A percentile compares a stretch with the other conserved stretches of the same genome.
Evolutionary conservation across 139 green algal species (phyloP).

Genomic region (Tetradesmus lagerheimii): DNA sequence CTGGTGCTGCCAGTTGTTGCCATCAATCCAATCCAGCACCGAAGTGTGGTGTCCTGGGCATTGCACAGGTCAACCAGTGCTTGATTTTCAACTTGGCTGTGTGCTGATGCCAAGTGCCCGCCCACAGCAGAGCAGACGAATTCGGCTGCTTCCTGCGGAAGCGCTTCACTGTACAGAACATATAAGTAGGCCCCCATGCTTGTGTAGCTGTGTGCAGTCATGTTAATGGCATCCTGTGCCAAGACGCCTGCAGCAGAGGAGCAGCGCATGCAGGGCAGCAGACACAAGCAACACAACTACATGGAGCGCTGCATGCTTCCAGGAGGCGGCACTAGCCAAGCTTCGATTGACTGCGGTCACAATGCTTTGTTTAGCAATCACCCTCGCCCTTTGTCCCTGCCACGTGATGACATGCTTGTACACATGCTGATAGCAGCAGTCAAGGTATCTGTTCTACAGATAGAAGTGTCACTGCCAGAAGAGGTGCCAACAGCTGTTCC

Average conservation of each 20-base stretch:
- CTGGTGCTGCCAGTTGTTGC: not conserved
- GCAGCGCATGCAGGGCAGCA: no score
- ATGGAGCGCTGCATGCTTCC: not conserved
- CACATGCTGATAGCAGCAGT: not conserved
- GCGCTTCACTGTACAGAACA: not conserved
- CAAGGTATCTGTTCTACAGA: not conserved
- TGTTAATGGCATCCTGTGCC: not conserved
- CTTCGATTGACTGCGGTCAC: no score
- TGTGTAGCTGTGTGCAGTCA: not conserved
- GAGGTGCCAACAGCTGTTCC: no score
- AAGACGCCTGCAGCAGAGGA: not conserved
- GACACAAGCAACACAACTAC: not conserved
- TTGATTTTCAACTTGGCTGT: not conserved
- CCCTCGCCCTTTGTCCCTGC: no score
- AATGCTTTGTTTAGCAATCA: no score
- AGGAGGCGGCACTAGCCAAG: not conserved
- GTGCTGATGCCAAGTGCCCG: not conserved
- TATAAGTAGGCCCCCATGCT: not conserved
- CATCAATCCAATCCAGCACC: not conserved
- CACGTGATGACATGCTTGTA: not conserved
- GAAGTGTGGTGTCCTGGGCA: not conserved
- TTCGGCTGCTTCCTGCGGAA: not conserved
- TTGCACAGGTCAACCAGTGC: constrained; percentile 10
- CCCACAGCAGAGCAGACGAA: not conserved
- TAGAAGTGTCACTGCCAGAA: not conserved